A percentile compares a stretch with the other conserved stretches of the same genome.
Evolutionary conservation across 805 yeast genomes (phyloP).

Genomic region (Saturnispora quitensis): DNA sequence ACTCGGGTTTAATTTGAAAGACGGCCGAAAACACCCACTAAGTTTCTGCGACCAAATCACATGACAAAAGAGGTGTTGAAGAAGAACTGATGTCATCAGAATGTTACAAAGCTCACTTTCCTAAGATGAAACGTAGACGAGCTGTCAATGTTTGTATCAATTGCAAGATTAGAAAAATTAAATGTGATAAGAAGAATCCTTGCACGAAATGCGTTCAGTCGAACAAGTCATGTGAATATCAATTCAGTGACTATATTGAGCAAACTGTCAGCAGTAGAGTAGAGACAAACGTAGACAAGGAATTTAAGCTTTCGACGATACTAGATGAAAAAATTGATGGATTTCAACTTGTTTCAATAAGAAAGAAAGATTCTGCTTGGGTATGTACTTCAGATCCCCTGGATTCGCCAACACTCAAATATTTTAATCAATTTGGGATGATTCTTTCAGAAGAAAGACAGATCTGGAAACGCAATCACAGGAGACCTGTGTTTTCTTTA

Average conservation of each 20-base stretch:
- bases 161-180: constrained; percentile 13
- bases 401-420: not conserved
- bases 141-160: constrained; percentile 8
- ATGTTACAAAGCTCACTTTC: too few relatives aligned
- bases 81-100: not conserved
- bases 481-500: not conserved
- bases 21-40: not conserved
- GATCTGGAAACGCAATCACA: not conserved
- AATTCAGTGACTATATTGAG: not conserved
- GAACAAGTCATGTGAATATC: not conserved
- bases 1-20: not conserved
- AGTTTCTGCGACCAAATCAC: not conserved
- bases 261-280: not conserved
- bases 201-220: constrained; percentile 12
- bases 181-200: constrained; percentile 14
- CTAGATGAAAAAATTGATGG: not conserved
- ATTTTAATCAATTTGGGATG: not conserved
- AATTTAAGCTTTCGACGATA: not conserved
- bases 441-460: not conserved
- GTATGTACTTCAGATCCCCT: not conserved
- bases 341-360: not conserved
- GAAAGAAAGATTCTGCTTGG: not conserved
- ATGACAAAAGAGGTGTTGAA: not conserved
- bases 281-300: not conserved
- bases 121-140: constrained; percentile 6